A percentile compares a stretch with the other conserved stretches of the same genome.
phyloP scores from a whole-genome alignment of 2,329 filamentous ascomycete genomes.

The Diaporthe ilicicola region DNA sequence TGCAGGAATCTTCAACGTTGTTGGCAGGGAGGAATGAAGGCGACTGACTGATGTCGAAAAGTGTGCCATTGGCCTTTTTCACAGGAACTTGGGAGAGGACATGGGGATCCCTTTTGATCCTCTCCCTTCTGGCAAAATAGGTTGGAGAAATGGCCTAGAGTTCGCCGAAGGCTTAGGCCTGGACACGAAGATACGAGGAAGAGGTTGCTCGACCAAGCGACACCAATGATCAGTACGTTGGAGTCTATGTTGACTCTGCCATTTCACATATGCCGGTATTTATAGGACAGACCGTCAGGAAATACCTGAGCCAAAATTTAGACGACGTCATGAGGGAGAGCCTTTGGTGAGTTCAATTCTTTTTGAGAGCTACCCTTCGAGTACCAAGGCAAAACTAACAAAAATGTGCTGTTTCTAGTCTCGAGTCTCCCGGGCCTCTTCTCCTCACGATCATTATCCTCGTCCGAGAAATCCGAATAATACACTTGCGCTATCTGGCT shows the following conservation, averaged over 20 bases:
- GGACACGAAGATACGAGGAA: background rate
- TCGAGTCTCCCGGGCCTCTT: background rate
- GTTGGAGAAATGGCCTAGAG: background rate
- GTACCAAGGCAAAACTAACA: no score
- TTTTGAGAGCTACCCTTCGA: fast-evolving
- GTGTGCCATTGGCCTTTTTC: background rate
- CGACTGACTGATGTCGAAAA: background rate
- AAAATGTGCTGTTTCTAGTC: background rate
- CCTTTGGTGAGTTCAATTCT: background rate
- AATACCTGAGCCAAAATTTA: background rate
- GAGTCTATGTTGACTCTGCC: background rate
- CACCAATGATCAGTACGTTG: background rate
- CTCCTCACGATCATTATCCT: background rate
- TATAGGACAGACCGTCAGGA: background rate
- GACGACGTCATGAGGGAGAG: conserved; percentile 10
- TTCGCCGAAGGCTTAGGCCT: conserved; percentile 2
- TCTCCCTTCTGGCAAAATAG: background rate
- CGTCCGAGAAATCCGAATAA: background rate
- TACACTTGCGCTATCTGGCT: background rate
- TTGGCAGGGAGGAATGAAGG: background rate
- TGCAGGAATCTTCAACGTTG: background rate
- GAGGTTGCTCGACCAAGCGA: background rate
- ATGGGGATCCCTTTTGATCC: background rate
- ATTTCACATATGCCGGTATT: background rate
- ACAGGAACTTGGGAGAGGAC: background rate